Base-by-base conservation (phyloP, 345 rosid species). In the Linum lewisii region DNA sequence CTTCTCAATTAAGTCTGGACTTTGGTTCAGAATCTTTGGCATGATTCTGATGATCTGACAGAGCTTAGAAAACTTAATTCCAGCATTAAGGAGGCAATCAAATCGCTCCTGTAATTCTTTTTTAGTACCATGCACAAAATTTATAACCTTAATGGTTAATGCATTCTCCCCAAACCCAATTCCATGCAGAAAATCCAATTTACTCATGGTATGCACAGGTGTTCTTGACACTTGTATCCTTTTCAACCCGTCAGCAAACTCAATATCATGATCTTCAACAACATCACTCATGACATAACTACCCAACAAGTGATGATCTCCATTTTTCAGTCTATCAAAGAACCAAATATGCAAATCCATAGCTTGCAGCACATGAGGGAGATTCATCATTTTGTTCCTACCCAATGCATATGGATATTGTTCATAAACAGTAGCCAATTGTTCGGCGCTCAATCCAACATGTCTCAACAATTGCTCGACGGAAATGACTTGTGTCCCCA, bases 131-230 rank as follows among this genome's bases (percentile, higher is more conserved):
- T 82, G 95, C 63, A 73, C 32, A 25, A 67, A 52, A 54, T 45
- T 61, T 53, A 87, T 60, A 7, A 77, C 66, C 73, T 82, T 75
- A 29, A 77, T 38, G 18, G 88, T 80, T 21, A 64, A 65, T 24
- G 79, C 68, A 72, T 82, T 87, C 70, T 79, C 77, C 36, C 88
- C 95, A 66, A 77, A 84, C 23, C 90, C 95, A 63, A 87, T 68
- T 44, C 66, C 70, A 49, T 76, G 88, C 67, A 81, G 60, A 58
- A 87, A 84, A 24, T 65, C 67, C 66, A 87, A n/a, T 63, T 84
- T 87, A 21, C 67, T 75, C 78, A 70, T 61, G 18, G 77, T 64
- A 53, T 84, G 88, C 21, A 29, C 1, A 13, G 66, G 70, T 26
- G 71, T 67, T 66, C 74, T 74, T 0, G 76, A 77, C 21, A 60